Evolutionary conservation across 257 asterid genomes (phyloP).

Genomic region (Solanum pinnatisectum): DNA sequence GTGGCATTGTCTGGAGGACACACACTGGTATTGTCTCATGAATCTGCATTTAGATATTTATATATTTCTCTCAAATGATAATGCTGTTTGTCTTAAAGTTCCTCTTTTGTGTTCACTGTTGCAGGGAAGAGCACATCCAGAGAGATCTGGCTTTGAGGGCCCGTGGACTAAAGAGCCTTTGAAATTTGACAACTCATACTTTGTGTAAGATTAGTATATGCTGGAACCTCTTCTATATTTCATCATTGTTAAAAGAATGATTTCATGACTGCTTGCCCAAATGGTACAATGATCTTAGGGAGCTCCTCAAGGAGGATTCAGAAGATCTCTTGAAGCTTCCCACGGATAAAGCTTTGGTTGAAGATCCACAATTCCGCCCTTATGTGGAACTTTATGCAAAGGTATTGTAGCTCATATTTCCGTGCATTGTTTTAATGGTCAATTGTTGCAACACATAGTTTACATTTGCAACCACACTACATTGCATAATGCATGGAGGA

Average conservation of each 20-base stretch:
- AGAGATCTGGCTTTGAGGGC: conserved; percentile 86
- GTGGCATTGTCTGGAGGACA: conserved; percentile 87
- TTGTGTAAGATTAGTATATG: conserved; percentile 34
- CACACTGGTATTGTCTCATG: conserved; percentile 48
- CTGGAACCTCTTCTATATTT: background rate
- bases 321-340: conserved; percentile 66
- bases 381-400: conserved; percentile 59
- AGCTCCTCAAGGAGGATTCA: conserved; percentile 65
- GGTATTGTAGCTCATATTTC: conserved; percentile 14
- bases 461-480: background rate
- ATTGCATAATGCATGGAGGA: background rate
- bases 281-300: conserved; percentile 22
- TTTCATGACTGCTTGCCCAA: background rate
- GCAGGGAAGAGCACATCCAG: conserved; percentile 82
- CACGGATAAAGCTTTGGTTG: conserved; percentile 58
- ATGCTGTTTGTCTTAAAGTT: background rate
- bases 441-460: background rate
- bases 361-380: conserved; percentile 48
- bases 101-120: background rate
- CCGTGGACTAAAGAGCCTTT: conserved; percentile 84
- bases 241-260: background rate
- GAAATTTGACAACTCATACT: conserved; percentile 81
- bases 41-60: background rate
- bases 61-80: background rate
- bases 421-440: background rate